Evolutionary conservation across 2,329 filamentous ascomycete genomes (phyloP), one percentile per base, ranked within the genome.

Genomic region (Epichloe typhina): DNA sequence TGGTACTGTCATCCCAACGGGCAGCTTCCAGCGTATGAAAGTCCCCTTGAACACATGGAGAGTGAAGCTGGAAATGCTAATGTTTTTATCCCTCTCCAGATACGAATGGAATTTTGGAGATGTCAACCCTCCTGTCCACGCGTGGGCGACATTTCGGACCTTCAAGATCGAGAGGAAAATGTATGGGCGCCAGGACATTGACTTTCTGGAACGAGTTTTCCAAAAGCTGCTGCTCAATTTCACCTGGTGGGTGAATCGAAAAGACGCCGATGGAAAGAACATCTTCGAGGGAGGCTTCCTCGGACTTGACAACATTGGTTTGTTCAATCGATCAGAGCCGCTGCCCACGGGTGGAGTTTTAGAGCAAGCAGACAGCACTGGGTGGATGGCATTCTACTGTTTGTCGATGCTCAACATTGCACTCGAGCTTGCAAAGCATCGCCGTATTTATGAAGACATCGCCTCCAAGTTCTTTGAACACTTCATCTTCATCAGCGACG

Each of bases 1-100:
- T 97, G 91, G 93, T 97, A 96, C 72, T 95, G 93, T 78, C 91
- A 97, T 68, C 91, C 91, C 15, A 97, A 97, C 61, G 93, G 91
- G 44, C 91, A 97, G 67, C 72, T 97, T 38, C 88, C 90, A 47
- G 90, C 91, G 59, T 93, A 83, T 65, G 73, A 13, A 71, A 15
- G 17, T 12, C 5, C 9, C 4, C 1, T 36, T 7, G 11, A 4
- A 21, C 35, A n/a, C 36, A 3, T 37, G 40, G 26, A 7, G 35
- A 35, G 2, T 11, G 17, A 9, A 5, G 15, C 13, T 21, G 5
- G 19, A n/a, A n/a, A 33, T 17, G 19, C 57, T 62, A 21, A 63
- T 43, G 12, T 5, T n/a, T 46, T 9, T n/a, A 15, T 46, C 21
- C 3, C 15, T 9, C 15, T 7, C 17, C 40, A 79, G 75, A 33